Percentiles rank a stretch among this genome's conserved stretches.
Evolutionary conservation across 2,329 filamentous ascomycete genomes (phyloP).

Genomic region (Sclerotinia nivalis): DNA sequence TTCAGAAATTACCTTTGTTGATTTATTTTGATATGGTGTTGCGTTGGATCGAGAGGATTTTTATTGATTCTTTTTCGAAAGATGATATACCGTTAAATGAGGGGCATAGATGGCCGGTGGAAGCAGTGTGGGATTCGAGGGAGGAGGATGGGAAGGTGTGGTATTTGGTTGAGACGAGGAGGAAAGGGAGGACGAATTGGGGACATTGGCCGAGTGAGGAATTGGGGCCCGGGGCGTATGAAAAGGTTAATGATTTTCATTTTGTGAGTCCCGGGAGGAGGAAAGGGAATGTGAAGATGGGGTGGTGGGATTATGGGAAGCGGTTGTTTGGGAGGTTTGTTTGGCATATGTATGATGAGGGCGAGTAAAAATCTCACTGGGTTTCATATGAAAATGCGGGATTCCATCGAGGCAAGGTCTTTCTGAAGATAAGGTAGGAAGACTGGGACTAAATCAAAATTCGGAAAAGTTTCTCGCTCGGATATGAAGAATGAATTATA

Average conservation of each 20-base stretch:
- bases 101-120: not conserved
- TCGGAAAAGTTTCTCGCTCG: too few species aligned
- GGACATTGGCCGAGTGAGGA: not conserved
- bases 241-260: constrained; percentile 3
- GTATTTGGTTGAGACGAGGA: constrained; percentile 11
- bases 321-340: not conserved
- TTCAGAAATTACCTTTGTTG: not conserved
- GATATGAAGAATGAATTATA: too few species aligned
- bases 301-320: not conserved
- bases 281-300: not conserved
- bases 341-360: not conserved
- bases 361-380: not conserved
- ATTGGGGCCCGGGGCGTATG: not conserved
- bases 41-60: not conserved
- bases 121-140: constrained; percentile 1
- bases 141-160: not conserved
- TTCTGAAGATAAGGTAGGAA: too few species aligned
- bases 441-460: too few species aligned
- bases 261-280: not conserved
- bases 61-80: not conserved
- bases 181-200: not conserved
- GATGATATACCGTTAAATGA: not conserved
- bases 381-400: not conserved
- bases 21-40: not conserved
- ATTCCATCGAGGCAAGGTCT: too few species aligned